Evolutionary conservation across 1,284 basidiomycete genomes (phyloP), one percentile per base, ranked within the genome.

Genomic region (Ustilago shanxiensis): DNA sequence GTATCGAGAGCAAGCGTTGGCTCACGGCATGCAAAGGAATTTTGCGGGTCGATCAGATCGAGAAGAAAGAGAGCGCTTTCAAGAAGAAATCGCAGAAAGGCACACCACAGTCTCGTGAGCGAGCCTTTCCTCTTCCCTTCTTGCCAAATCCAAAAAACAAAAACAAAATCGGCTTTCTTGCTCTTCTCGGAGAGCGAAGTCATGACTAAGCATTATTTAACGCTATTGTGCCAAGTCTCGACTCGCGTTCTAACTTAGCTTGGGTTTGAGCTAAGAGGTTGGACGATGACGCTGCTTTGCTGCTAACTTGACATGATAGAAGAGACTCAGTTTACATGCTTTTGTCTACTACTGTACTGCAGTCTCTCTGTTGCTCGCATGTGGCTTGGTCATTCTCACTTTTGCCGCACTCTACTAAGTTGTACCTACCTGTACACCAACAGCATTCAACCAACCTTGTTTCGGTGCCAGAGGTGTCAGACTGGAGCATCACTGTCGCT

Each of bases 261-360:
- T n/a, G n/a, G n/a, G n/a, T 35, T 3, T 37, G 11, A n/a, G 26
- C n/a, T n/a, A n/a, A n/a, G n/a, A n/a, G n/a, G n/a, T 44, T 26
- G 24, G 54, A 28, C 54, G 56, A 60, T 60, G 58, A 66, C 64
- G 64, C 51, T 60, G 57, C 58, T 28, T 49, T 49, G 47, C 47
- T 16, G 41, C 41, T 49, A 24, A n/a, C 10, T 26, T 26, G 44
- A 7, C n/a, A 11, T n/a, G n/a, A n/a, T n/a, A n/a, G n/a, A n/a
- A n/a, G 16, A 11, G 44, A 20, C 13, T 2, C 41, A n/a, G n/a
- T 0, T 20, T 7, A n/a, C 41, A 44, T 44, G 41, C 20, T n/a
- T 16, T 20, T 44, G 11, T 44, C 41, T 14, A 3, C 20, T 44
- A 16, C 41, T 44, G 2, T 44, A 7, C 41, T 20, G n/a, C 41